Base-by-base conservation (phyloP, 225 moss, liverwort and hornwort species). In the Marchantia polymorpha region DNA sequence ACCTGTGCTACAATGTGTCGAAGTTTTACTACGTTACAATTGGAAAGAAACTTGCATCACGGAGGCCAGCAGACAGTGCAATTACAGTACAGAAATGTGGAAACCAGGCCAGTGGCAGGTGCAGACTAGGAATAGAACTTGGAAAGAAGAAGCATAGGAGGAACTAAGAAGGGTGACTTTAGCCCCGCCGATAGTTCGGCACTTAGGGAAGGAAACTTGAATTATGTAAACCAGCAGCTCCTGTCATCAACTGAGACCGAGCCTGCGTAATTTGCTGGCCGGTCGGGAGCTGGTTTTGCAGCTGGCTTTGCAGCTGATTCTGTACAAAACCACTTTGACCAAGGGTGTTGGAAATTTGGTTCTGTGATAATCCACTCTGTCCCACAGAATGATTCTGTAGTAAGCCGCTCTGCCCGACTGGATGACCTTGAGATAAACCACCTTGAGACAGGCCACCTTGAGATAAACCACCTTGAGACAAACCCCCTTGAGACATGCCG, bases 211-310 rank as follows among this genome's bases (percentile, higher is more conserved):
- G 70, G 61, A 85, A 88, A 11, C 84, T 80, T 47, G 82, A 14
- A 31, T 87, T 78, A 50, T 89, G 89, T 30, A 89, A 79, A 31
- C 83, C 80, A n/a, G 81, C 56, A 27, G 89, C 77, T 47, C 78
- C 78, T 10, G 78, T 29, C 69, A 87, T 59, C 20, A 87, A 29
- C 76, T 89, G 89, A 22, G 83, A 70, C 10, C 87, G 83, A 22
- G 85, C 15, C 67, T 87, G 89, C 72, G 80, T 80, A 74, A 73
- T 79, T 49, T 80, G 39, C 54, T 54, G 54, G 71, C 7, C 84
- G 0, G 80, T 58, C 58, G 86, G 89, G 67, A 92, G 78, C 82
- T 92, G 92, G 68, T 84, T 88, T 74, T 89, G 90, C 47, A 92
- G 75, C 64, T 89, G 90, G 53, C 89, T 87, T 75, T 86, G 90